These are phyloP conservation scores for Termitomyces sp. DNA, from an alignment of 768 basidiomycete species.

Conservation along the genomic window DNA sequence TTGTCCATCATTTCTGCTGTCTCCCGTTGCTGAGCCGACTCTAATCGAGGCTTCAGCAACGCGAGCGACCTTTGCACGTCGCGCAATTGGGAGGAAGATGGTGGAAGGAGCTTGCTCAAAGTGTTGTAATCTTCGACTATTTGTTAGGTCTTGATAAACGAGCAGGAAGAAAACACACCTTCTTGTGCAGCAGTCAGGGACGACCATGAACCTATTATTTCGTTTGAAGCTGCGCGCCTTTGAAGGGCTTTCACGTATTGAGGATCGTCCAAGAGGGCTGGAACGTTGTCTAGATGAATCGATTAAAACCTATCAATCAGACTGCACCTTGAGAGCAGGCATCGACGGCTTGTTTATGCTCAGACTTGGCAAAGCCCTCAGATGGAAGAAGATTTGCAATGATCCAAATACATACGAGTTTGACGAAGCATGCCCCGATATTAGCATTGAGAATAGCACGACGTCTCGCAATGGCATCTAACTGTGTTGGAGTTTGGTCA, in stretches of 20 bases:
- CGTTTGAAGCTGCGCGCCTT: slow-evolving; percentile 83
- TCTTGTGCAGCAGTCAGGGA: slow-evolving; percentile 78
- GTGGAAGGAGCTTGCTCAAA: slow-evolving; percentile 59
- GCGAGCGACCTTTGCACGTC: slow-evolving; percentile 45
- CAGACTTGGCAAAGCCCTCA: slow-evolving; percentile 39
- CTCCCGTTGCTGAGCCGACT: slow-evolving; percentile 77
- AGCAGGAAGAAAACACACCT: slow-evolving; percentile 40
- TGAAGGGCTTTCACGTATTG: slow-evolving; percentile 83
- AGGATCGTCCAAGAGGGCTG: slow-evolving; percentile 70
- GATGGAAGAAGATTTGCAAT: not conserved
- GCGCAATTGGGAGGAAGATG: slow-evolving; percentile 41
- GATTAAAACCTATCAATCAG: not conserved
- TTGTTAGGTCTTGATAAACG: not conserved
- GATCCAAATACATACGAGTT: slow-evolving; percentile 48
- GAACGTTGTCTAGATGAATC: slow-evolving; percentile 20
- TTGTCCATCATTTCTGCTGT: slow-evolving; percentile 90
- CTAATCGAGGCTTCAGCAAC: slow-evolving; percentile 59
- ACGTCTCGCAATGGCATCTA: slow-evolving; percentile 42
- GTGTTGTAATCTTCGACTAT: slow-evolving; percentile 62
- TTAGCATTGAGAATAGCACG: slow-evolving; percentile 82
- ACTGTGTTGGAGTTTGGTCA: slow-evolving; percentile 6
- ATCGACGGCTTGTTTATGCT: slow-evolving; percentile 73
- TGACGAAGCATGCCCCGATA: slow-evolving; percentile 79
- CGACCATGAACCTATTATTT: slow-evolving; percentile 75
- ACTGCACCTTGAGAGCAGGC: slow-evolving; percentile 70